phyloP scores from a whole-genome alignment of 768 basidiomycete species.

The Lactarius indigo region DNA sequence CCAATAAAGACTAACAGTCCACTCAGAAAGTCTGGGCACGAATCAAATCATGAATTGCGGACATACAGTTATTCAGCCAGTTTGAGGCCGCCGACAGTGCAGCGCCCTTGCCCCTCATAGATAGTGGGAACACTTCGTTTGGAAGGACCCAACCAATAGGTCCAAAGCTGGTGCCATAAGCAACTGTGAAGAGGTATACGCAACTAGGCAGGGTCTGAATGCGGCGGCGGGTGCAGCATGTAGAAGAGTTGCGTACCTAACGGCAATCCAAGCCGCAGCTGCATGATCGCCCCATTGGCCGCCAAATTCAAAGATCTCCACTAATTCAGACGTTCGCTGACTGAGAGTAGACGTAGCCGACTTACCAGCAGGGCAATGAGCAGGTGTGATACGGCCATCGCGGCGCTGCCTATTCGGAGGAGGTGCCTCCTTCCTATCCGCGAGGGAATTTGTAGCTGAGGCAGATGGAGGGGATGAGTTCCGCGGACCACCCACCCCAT shows the following conservation, averaged over 20 bases:
- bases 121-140: conserved; percentile 77
- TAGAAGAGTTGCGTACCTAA: conserved; percentile 45
- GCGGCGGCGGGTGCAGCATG: neutral
- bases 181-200: conserved; percentile 71
- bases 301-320: conserved; percentile 47
- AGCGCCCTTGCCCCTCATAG: conserved; percentile 78
- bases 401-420: conserved; percentile 57
- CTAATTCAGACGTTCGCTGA: neutral
- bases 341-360: neutral
- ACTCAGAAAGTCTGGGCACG: neutral
- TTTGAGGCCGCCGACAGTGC: conserved; percentile 82
- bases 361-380: conserved; percentile 60
- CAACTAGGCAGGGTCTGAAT: conserved; percentile 30
- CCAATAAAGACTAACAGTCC: conserved; percentile 62
- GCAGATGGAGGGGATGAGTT: neutral
- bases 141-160: conserved; percentile 84
- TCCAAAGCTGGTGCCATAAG: conserved; percentile 75
- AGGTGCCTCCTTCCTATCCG: conserved; percentile 59
- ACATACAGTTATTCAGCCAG: conserved; percentile 72
- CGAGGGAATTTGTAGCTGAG: neutral
- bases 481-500: conserved; percentile 38
- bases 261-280: conserved; percentile 63
- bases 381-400: conserved; percentile 65
- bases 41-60: neutral
- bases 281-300: conserved; percentile 57